These are phyloP conservation scores for Stenogyne calaminthoides DNA, from an alignment of 305 asterid genomes.

Conservation along the genomic window DNA sequence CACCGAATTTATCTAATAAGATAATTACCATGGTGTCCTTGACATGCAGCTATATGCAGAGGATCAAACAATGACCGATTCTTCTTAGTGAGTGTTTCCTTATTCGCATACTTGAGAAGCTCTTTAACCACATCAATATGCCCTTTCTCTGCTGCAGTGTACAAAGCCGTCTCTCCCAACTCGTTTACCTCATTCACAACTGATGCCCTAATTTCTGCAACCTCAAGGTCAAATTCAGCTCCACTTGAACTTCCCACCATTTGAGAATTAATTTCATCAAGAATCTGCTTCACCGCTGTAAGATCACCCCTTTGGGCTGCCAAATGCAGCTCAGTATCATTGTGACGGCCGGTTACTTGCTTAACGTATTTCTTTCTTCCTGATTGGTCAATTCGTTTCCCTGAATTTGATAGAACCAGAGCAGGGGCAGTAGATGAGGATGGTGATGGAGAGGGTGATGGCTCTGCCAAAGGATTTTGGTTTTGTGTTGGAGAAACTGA, in stretches of 20 bases:
- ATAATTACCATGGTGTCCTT: slow-evolving; percentile 62
- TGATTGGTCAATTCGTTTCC: slow-evolving; percentile 54
- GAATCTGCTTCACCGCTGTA: slow-evolving; percentile 58
- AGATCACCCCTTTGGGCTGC: slow-evolving; percentile 65
- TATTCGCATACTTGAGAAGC: slow-evolving; percentile 54
- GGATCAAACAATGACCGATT: slow-evolving; percentile 57
- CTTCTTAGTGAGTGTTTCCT: slow-evolving; percentile 56
- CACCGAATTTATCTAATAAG: slow-evolving; percentile 7
- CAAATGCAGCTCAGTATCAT: slow-evolving; percentile 62
- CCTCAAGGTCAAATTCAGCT: slow-evolving; percentile 51
- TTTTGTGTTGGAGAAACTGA: slow-evolving; percentile 38
- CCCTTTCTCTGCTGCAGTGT: slow-evolving; percentile 63
- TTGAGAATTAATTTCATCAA: slow-evolving; percentile 52
- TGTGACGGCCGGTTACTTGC: slow-evolving; percentile 62
- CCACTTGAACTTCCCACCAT: slow-evolving; percentile 52
- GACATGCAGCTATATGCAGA: slow-evolving; percentile 61
- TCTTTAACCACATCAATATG: slow-evolving; percentile 61
- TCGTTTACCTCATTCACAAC: slow-evolving; percentile 59
- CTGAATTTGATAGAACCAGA: slow-evolving; percentile 54
- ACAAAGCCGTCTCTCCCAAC: slow-evolving; percentile 61
- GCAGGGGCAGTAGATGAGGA: slow-evolving; percentile 87
- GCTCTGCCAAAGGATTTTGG: slow-evolving; percentile 51
- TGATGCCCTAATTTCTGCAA: slow-evolving; percentile 62
- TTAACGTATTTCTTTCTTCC: slow-evolving; percentile 55
- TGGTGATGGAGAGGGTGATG: slow-evolving; percentile 80